Conservation (phyloP, 768 basidiomycete genomes). For the Dioszegia hungarica region DNA sequence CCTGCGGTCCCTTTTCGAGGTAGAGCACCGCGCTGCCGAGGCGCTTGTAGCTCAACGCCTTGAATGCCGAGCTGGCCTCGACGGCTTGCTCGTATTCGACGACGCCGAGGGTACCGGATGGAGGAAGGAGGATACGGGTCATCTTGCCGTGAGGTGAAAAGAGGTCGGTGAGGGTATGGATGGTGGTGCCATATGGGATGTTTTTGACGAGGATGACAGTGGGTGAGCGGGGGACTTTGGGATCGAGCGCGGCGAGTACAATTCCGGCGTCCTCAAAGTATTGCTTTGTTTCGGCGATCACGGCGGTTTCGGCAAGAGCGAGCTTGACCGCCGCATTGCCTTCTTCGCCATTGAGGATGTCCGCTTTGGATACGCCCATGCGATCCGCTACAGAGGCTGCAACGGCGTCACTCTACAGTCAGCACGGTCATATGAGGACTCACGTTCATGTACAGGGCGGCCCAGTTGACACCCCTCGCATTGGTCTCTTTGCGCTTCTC, state of each 20-base stretch:
- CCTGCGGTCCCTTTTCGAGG: constrained; percentile 82
- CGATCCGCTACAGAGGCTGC: constrained; percentile 82
- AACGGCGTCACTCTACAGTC: constrained; percentile 79
- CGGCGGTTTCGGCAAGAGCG: constrained; percentile 90
- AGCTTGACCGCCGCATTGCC: constrained; percentile 75
- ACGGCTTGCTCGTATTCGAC: constrained; percentile 73
- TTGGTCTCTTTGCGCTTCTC: constrained; percentile 45
- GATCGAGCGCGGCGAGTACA: constrained; percentile 43
- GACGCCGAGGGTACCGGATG: constrained; percentile 86
- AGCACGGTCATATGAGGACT: constrained; percentile 48
- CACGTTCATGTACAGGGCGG: constrained; percentile 96
- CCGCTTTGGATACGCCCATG: constrained; percentile 78
- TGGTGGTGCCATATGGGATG: constrained; percentile 83
- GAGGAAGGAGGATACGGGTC: constrained; percentile 71
- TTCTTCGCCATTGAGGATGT: constrained; percentile 74
- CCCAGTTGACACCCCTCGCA: constrained; percentile 44
- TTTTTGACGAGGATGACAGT: constrained; percentile 91
- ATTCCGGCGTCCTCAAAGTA: constrained; percentile 63
- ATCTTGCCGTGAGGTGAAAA: constrained; percentile 73
- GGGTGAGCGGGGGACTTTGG: constrained; percentile 55
- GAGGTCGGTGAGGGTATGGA: constrained; percentile 68
- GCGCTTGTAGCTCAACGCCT: constrained; percentile 76
- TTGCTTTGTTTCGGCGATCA: constrained; percentile 88
- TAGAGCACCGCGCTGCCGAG: constrained; percentile 86
- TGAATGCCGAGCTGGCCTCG: constrained; percentile 71